These are phyloP conservation scores for Scenedesmus sp. DNA, from an alignment of 163 green algal genomes.

Conservation along the genomic window DNA sequence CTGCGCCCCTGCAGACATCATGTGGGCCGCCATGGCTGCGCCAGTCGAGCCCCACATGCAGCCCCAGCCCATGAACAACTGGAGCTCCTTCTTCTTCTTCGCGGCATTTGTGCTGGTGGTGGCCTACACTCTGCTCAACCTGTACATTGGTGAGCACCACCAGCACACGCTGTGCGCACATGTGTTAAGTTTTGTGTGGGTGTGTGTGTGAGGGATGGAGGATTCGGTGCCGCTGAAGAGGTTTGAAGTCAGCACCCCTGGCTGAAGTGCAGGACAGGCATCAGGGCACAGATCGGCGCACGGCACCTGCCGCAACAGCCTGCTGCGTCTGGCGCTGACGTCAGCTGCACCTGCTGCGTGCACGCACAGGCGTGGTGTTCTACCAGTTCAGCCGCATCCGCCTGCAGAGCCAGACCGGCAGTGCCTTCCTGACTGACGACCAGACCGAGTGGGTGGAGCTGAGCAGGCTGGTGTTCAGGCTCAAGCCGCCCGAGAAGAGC, in stretches of 20 bases:
- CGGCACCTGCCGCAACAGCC: too few relatives aligned
- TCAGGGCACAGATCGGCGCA: too few relatives aligned
- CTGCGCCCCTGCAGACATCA: neutral
- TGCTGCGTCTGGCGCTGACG: too few relatives aligned
- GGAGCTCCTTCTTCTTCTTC: constrained; percentile 79
- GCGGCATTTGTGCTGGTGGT: constrained; percentile 84
- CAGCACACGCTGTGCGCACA: constrained; percentile 16
- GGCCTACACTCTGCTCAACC: constrained; percentile 87
- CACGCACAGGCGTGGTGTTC: constrained; percentile 72
- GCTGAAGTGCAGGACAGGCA: too few relatives aligned
- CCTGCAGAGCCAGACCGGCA: constrained; percentile 69
- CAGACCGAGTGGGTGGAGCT: constrained; percentile 84
- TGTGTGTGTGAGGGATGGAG: too few relatives aligned
- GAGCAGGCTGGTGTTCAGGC: constrained; percentile 76
- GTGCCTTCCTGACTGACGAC: constrained; percentile 78
- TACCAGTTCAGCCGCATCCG: constrained; percentile 78
- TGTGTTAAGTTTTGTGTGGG: neutral
- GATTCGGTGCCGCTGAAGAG: too few relatives aligned
- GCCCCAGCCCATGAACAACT: constrained; percentile 64
- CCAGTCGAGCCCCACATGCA: constrained; percentile 61
- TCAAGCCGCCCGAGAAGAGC: constrained; percentile 73
- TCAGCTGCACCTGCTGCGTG: constrained; percentile 71
- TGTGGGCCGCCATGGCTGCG: constrained; percentile 64
- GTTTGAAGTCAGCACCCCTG: too few relatives aligned
- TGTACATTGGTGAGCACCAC: constrained; percentile 85